Conservation (phyloP, 2,329 filamentous ascomycete genomes). For the Alternaria brassicae region DNA sequence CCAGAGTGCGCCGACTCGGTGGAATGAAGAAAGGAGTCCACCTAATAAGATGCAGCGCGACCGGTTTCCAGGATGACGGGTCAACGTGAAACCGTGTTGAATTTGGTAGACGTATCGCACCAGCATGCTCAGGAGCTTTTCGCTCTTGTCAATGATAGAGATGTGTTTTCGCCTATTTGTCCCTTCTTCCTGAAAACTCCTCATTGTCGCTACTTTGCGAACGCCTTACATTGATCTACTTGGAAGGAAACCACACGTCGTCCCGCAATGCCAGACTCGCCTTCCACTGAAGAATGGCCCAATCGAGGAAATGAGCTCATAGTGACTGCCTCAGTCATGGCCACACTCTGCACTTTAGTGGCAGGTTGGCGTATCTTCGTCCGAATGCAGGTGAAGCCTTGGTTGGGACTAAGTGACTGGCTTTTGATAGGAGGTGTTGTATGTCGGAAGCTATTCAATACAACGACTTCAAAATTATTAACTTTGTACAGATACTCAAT, state of each 20-base stretch:
- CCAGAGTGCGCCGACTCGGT: background rate
- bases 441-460: background rate
- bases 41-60: background rate
- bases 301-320: constrained; percentile 13
- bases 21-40: background rate
- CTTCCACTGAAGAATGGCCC: background rate
- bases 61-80: background rate
- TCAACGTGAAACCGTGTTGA: background rate
- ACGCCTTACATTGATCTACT: background rate
- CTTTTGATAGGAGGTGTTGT: constrained; percentile 19
- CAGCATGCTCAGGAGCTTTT: background rate
- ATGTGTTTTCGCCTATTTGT: background rate
- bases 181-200: too few relatives aligned
- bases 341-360: constrained; percentile 9
- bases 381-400: constrained; percentile 7
- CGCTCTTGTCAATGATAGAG: background rate
- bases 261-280: background rate
- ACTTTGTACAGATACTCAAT: constrained; percentile 1
- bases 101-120: background rate
- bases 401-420: constrained; percentile 2
- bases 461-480: background rate
- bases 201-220: background rate
- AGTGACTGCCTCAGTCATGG: constrained; percentile 12
- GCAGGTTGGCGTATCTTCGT: constrained; percentile 11
- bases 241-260: background rate